phyloP scores from a whole-genome alignment of 352 stramenopile genomes.

The Blastocystis sp. region DNA sequence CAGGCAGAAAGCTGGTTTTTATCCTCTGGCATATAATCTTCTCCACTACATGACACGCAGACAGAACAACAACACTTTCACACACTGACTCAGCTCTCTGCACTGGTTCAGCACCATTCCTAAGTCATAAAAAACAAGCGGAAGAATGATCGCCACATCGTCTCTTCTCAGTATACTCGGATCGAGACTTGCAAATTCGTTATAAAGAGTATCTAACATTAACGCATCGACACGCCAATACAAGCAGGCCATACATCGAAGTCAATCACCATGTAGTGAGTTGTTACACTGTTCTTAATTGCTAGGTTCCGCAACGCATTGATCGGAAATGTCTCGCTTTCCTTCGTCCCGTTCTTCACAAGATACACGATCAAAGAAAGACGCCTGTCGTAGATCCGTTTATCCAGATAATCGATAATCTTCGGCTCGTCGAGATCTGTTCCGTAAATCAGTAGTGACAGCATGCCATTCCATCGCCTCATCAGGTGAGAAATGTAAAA shows the following conservation, averaged over 20 bases:
- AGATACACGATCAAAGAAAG: constrained; percentile 31
- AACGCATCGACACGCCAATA: background rate
- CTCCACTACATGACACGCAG: background rate
- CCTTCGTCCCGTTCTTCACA: constrained; percentile 1
- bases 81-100: background rate
- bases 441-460: constrained; percentile 10
- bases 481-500: constrained; percentile 30
- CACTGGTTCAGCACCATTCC: background rate
- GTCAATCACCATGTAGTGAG: constrained; percentile 31
- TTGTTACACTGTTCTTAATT: background rate
- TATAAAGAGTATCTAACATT: background rate
- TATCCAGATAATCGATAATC: background rate
- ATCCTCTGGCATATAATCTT: background rate
- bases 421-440: constrained; percentile 8
- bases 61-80: background rate
- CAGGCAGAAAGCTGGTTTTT: background rate
- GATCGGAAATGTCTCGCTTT: background rate
- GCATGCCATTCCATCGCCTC: background rate
- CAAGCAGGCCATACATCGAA: background rate
- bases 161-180: background rate
- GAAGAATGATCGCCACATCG: background rate
- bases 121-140: constrained; percentile 1
- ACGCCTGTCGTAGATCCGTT: background rate
- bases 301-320: constrained; percentile 35
- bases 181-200: background rate